phyloP scores from a whole-genome alignment of 2,329 filamentous ascomycete species.

The Pyricularia grisea region DNA sequence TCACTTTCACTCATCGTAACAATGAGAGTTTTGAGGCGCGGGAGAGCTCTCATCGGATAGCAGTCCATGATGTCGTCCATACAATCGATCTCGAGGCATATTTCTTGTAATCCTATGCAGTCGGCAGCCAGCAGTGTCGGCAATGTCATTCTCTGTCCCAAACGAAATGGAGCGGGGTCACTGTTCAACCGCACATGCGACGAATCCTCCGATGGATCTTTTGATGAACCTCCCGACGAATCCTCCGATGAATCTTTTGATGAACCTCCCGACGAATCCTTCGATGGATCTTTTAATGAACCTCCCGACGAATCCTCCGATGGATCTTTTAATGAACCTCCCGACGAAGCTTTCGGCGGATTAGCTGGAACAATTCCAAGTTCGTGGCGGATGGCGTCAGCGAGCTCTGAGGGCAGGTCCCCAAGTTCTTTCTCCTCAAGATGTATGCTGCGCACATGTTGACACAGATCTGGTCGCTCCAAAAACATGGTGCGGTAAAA shows the following conservation, averaged over 20 bases:
- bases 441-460: not conserved
- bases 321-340: too few species aligned
- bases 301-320: too few species aligned
- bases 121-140: not conserved
- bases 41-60: not conserved
- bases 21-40: not conserved
- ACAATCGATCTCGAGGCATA: not conserved
- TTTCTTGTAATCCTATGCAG: not conserved
- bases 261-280: too few species aligned
- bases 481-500: not conserved
- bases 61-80: not conserved
- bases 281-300: too few species aligned
- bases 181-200: too few species aligned
- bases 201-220: too few species aligned
- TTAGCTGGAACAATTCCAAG: not conserved
- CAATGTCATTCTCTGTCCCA: not conserved
- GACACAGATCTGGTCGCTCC: not conserved
- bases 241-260: too few species aligned
- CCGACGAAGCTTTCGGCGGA: too few species aligned
- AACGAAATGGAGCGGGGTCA: too few species aligned
- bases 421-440: not conserved
- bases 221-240: too few species aligned
- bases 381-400: not conserved
- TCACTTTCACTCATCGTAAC: not conserved
- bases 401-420: not conserved